phyloP scores from a whole-genome alignment of 164 flowering plant species.

The Cinnamomum chago region DNA sequence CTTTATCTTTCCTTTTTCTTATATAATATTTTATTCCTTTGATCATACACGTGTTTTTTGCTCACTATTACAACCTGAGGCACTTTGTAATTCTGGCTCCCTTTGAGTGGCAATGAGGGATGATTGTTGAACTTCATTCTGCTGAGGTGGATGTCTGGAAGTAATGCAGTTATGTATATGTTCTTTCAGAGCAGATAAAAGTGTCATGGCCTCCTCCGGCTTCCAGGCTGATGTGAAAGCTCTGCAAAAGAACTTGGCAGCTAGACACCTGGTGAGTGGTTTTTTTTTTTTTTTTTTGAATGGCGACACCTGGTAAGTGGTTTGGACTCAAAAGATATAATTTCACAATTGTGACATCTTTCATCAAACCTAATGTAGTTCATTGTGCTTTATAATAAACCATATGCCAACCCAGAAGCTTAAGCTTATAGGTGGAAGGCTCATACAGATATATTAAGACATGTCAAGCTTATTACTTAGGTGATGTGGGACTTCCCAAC shows the following conservation, averaged over 20 bases:
- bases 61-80: background rate
- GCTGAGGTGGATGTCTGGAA: background rate
- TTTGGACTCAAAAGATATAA: slow-evolving; percentile 1
- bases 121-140: background rate
- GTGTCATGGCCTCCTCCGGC: slow-evolving; percentile 89
- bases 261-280: slow-evolving; percentile 75
- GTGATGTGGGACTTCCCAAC: too few relatives aligned
- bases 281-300: too few relatives aligned
- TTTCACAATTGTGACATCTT: background rate
- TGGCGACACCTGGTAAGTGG: slow-evolving; percentile 59
- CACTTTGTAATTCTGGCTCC: background rate
- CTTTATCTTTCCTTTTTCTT: too few relatives aligned
- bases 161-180: slow-evolving; percentile 8
- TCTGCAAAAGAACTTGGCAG: slow-evolving; percentile 75
- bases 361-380: background rate
- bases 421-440: too few relatives aligned
- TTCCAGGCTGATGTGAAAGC: slow-evolving; percentile 97
- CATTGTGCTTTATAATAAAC: background rate
- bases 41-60: background rate
- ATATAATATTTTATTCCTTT: background rate
- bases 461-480: too few relatives aligned
- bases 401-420: too few relatives aligned
- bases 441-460: too few relatives aligned
- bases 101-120: background rate
- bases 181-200: slow-evolving; percentile 69